phyloP scores from a whole-genome alignment of 1,284 basidiomycete genomes.

The Ustilago trichophora region DNA sequence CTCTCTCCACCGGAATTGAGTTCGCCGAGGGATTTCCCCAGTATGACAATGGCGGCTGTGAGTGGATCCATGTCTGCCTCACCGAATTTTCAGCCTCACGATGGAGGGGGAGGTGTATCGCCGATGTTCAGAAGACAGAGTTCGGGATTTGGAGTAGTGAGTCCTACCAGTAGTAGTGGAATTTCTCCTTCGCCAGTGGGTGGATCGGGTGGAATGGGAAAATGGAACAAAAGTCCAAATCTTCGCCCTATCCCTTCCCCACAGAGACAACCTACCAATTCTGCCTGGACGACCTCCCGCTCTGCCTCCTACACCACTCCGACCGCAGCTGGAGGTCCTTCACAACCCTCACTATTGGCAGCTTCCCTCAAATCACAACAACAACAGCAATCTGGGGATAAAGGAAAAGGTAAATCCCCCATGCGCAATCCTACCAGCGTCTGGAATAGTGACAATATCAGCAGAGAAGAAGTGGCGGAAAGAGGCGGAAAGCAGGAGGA shows the following conservation, averaged over 20 bases:
- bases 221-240: slow-evolving; percentile 27
- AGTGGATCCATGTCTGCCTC: slow-evolving; percentile 1
- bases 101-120: not conserved
- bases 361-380: not conserved
- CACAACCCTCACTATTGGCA: no score
- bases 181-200: not conserved
- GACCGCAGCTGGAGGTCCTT: no score
- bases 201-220: not conserved
- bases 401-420: no score
- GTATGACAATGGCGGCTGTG: not conserved
- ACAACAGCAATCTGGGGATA: no score
- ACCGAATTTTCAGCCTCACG: slow-evolving; percentile 1
- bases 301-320: not conserved
- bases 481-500: not conserved
- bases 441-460: no score
- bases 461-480: no score
- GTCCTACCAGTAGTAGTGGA: no score
- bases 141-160: not conserved
- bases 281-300: slow-evolving; percentile 1
- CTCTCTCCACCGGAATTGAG: slow-evolving; percentile 15
- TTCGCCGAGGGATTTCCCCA: slow-evolving; percentile 21
- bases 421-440: no score
- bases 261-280: slow-evolving; percentile 1
- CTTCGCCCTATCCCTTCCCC: slow-evolving; percentile 1
- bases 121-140: slow-evolving; percentile 1